These are phyloP conservation scores for Ascosphaera acerosa DNA, from an alignment of 2,329 filamentous ascomycete genomes.

Conservation along the genomic window DNA sequence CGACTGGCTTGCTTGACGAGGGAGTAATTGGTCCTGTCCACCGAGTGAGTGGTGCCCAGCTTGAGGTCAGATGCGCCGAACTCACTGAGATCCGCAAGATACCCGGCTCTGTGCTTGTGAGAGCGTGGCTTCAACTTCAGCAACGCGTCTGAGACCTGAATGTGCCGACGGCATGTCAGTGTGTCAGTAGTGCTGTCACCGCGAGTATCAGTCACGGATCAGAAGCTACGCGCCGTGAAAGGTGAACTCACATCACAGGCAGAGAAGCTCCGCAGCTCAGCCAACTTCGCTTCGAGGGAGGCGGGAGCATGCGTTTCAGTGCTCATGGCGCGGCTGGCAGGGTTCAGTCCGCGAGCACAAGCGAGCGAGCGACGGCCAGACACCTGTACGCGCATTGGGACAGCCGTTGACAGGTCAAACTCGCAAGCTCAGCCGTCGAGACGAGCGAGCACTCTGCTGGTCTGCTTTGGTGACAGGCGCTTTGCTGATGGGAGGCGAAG, in stretches of 20 bases:
- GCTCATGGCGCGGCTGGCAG: neutral
- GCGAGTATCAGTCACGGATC: constrained; percentile 1
- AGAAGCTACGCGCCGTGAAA: neutral
- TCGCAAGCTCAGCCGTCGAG: no score
- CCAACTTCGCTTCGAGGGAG: constrained; percentile 14
- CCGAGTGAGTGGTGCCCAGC: neutral
- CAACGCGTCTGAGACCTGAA: constrained; percentile 47
- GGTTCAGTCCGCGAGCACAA: no score
- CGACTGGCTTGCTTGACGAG: constrained; percentile 12
- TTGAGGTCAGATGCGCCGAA: constrained; percentile 1
- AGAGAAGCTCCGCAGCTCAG: constrained; percentile 13
- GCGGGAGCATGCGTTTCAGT: constrained; percentile 10
- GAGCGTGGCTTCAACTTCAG: constrained; percentile 32
- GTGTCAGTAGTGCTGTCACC: no score
- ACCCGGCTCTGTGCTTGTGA: constrained; percentile 35
- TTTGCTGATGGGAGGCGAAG: no score
- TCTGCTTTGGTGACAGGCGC: no score
- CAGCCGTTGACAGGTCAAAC: no score
- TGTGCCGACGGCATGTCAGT: no score
- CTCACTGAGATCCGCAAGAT: constrained; percentile 35
- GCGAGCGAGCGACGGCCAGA: no score
- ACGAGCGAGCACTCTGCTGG: no score
- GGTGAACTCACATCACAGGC: constrained; percentile 20
- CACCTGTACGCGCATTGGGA: no score
- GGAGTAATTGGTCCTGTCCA: constrained; percentile 15